phyloP scores from a whole-genome alignment of 2,329 filamentous ascomycete species.

The Fusarium sp. region DNA sequence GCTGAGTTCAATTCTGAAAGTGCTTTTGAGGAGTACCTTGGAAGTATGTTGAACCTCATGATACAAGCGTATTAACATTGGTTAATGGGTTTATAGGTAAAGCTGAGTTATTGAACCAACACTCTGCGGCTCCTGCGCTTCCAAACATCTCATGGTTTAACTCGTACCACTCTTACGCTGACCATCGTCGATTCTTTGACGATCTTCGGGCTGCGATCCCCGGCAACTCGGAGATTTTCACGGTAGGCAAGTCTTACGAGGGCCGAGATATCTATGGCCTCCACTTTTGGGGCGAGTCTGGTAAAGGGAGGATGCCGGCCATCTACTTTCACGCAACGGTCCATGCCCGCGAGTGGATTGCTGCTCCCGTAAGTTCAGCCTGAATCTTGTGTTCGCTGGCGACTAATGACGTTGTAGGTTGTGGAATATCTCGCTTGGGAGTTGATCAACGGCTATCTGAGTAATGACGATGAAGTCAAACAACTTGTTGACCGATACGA shows the following conservation, averaged over 20 bases:
- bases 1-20: slow-evolving; percentile 42
- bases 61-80: not conserved
- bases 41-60: slow-evolving; percentile 5
- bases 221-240: slow-evolving; percentile 63
- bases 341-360: slow-evolving; percentile 74
- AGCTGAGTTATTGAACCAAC: not conserved
- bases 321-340: slow-evolving; percentile 71
- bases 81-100: not conserved
- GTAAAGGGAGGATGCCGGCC: slow-evolving; percentile 64
- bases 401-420: slow-evolving; percentile 41
- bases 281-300: slow-evolving; percentile 66
- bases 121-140: not conserved
- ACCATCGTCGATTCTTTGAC: slow-evolving; percentile 65
- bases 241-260: slow-evolving; percentile 62
- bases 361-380: slow-evolving; percentile 52
- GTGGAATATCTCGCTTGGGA: slow-evolving; percentile 68
- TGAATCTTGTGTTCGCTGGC: too few species aligned
- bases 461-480: slow-evolving; percentile 54
- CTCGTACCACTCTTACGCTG: slow-evolving; percentile 66
- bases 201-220: slow-evolving; percentile 61
- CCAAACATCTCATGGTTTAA: slow-evolving; percentile 62
- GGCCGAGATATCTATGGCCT: slow-evolving; percentile 73
- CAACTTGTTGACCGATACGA: slow-evolving; percentile 73
- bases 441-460: slow-evolving; percentile 63
- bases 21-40: slow-evolving; percentile 31